Base-by-base conservation (phyloP, 768 basidiomycete species). In the Clitopilus hobsonii region DNA sequence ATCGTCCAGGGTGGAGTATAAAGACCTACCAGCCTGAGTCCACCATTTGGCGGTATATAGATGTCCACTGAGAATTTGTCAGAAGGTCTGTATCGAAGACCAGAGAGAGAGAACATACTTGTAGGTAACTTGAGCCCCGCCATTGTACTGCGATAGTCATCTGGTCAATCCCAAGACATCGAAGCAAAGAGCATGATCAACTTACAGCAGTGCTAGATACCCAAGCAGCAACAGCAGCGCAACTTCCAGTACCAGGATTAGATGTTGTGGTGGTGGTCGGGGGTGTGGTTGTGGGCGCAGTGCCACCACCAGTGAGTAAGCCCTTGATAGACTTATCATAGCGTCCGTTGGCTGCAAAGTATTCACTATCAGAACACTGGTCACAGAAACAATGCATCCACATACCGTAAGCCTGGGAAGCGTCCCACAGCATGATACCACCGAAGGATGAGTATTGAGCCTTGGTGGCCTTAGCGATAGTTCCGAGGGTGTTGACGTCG, bases 381-480 rank as follows among this genome's bases (percentile, higher is more conserved):
- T 32, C 25, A 24, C 14, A 4, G 30, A 7, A n/a, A 23, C 20
- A 20, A 23, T 54, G n/a, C n/a, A n/a, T n/a, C 26, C 52, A 28
- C 60, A 25, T 36, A 73, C 73, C 77, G 54, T 67, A 70, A 5
- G 71, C 74, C 49, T 74, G 73, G 7, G 71, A 73, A 8, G 65
- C 70, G 56, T 73, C 73, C 74, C 72, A 74, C 25, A 75, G 63
- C 74, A 74, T 71, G 27, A 80, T 66, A 29, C 82, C 82, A 10
- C 81, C 81, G 60, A 84, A 83, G 16, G 79, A 80, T 6, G 80
- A 76, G 62, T 72, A 84, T 54, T 75, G 66, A 26, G 70, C 61
- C 27, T 74, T 71, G 4, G 75, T 79, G 38, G 70, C 60, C 38
- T 62, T 59, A 2, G 74, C 72, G 41, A 80, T 74, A 52, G 56